Percentiles rank a stretch among this genome's conserved stretches.
phyloP scores from a whole-genome alignment of 2,329 filamentous ascomycete species.

The Fusarium dlaminii region DNA sequence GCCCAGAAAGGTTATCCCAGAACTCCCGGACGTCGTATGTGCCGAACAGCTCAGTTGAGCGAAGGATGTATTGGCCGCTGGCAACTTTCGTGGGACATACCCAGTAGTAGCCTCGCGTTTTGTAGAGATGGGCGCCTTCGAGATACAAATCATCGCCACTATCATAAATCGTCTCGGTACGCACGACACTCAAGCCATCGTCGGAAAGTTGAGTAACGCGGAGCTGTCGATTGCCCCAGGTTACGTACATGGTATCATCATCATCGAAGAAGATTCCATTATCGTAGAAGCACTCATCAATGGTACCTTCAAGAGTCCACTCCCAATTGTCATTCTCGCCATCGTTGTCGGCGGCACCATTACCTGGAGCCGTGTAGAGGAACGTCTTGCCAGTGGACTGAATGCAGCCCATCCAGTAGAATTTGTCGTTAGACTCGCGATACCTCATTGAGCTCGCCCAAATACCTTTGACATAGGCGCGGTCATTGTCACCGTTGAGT shows the following conservation, averaged over 20 bases:
- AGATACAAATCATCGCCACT: not conserved
- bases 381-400: not conserved
- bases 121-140: not conserved
- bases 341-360: not conserved
- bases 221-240: not conserved
- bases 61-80: not conserved
- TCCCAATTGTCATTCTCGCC: not conserved
- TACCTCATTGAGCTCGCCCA: not conserved
- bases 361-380: not conserved
- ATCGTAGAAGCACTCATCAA: not conserved
- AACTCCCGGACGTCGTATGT: not conserved
- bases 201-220: not conserved
- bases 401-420: not conserved
- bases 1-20: not conserved
- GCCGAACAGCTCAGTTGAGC: not conserved
- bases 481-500: not conserved
- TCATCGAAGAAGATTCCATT: not conserved
- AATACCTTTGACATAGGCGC: not conserved
- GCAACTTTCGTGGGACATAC: not conserved
- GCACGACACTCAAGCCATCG: not conserved
- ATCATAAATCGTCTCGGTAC: not conserved
- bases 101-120: not conserved
- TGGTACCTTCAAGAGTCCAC: not conserved
- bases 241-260: not conserved
- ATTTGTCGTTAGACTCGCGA: not conserved